Evolutionary conservation across 768 basidiomycete species (phyloP).

Genomic region (Paxillus involutus): DNA sequence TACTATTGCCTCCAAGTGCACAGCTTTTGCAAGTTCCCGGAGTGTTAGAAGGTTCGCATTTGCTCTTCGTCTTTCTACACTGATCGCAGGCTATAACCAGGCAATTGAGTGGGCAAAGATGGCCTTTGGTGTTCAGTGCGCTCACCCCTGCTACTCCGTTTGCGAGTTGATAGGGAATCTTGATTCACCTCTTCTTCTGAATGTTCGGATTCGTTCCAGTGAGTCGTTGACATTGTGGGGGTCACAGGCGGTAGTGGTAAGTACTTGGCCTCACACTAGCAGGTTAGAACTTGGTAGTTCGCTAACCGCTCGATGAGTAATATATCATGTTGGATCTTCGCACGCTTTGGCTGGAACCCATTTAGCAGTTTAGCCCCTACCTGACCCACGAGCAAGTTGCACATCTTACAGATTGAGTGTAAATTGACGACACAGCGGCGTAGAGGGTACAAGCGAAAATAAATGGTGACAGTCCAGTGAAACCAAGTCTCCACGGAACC

Average conservation of each 20-base stretch:
- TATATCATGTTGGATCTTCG: conserved; percentile 12
- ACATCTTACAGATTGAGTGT: neutral
- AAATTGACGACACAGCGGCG: neutral
- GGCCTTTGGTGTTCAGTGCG: conserved; percentile 2
- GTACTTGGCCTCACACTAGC: no score
- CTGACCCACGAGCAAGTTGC: neutral
- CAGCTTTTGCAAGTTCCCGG: conserved; percentile 65
- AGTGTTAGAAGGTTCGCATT: conserved; percentile 63
- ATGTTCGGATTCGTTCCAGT: conserved; percentile 60
- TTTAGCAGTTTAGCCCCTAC: conserved; percentile 12
- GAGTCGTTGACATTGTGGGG: conserved; percentile 25
- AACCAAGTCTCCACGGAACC: neutral
- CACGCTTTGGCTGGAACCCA: conserved; percentile 10
- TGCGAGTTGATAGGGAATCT: conserved; percentile 46
- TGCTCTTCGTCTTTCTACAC: conserved; percentile 85
- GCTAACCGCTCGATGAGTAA: conserved; percentile 1
- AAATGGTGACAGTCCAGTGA: neutral
- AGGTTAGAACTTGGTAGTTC: no score
- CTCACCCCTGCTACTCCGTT: conserved; percentile 65
- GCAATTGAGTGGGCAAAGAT: conserved; percentile 12
- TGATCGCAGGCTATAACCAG: conserved; percentile 71
- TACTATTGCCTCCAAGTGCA: conserved; percentile 53
- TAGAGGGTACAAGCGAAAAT: neutral
- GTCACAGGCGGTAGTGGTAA: no score
- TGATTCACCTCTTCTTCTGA: conserved; percentile 55